Conservation (phyloP, 495 filamentous ascomycete genomes). For the Aspergillus egyptiacus region DNA sequence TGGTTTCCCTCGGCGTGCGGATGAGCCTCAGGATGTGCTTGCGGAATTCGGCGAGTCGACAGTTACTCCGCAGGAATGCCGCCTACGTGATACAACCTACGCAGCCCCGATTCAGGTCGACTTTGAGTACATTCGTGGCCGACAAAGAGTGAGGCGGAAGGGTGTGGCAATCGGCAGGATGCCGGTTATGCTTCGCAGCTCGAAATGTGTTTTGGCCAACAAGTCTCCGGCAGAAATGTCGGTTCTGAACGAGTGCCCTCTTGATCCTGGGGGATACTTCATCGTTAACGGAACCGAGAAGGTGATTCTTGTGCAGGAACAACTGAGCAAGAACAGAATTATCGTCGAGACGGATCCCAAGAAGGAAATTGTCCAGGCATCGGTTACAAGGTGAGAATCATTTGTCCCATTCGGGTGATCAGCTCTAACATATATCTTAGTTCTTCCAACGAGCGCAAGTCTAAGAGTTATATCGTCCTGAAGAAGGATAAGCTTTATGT, state of each 20-base stretch:
- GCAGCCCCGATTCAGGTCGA: conserved; percentile 88
- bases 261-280: conserved; percentile 97
- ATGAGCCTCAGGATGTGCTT: conserved; percentile 51
- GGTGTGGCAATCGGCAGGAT: conserved; percentile 79
- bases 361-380: conserved; percentile 88
- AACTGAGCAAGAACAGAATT: conserved; percentile 96
- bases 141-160: conserved; percentile 58
- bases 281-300: conserved; percentile 97
- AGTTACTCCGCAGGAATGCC: conserved; percentile 87
- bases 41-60: conserved; percentile 48
- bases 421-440: conserved; percentile 35
- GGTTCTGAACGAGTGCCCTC: conserved; percentile 81
- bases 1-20: conserved; percentile 66
- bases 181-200: conserved; percentile 94
- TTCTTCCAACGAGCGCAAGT: conserved; percentile 94
- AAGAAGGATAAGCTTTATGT: conserved; percentile 89
- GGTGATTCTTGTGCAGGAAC: conserved; percentile 96
- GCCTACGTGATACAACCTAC: conserved; percentile 91
- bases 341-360: conserved; percentile 90
- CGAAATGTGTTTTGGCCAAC: conserved; percentile 77
- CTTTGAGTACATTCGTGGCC: conserved; percentile 75
- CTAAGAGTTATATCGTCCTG: conserved; percentile 87
- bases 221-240: conserved; percentile 81
- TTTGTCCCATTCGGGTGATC: background rate
- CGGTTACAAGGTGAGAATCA: conserved; percentile 64